phyloP scores from a whole-genome alignment of 2,329 filamentous ascomycete genomes.

The Chalara sp. region DNA sequence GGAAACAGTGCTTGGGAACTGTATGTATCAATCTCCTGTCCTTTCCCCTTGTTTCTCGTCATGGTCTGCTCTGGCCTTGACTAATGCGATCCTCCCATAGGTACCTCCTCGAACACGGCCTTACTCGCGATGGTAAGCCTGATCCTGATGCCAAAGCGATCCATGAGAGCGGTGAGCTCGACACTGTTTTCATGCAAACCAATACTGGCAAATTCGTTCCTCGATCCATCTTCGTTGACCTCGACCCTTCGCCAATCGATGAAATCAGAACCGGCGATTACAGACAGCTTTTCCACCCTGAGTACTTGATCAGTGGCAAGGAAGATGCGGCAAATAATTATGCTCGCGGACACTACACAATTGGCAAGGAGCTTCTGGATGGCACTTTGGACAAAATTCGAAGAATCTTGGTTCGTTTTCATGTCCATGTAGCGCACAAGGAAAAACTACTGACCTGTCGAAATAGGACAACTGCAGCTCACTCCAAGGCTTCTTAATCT shows the following conservation, averaged over 20 bases:
- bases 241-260: slow-evolving; percentile 61
- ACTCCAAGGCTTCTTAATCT: slow-evolving; percentile 61
- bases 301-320: slow-evolving; percentile 60
- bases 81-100: slow-evolving; percentile 28
- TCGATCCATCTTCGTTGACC: slow-evolving; percentile 60
- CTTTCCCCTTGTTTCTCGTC: not conserved
- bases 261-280: slow-evolving; percentile 59
- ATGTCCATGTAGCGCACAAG: not conserved
- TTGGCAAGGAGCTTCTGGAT: slow-evolving; percentile 61
- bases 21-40: slow-evolving; percentile 36
- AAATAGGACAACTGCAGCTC: slow-evolving; percentile 55
- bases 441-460: not conserved
- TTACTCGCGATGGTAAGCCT: slow-evolving; percentile 51
- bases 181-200: slow-evolving; percentile 63
- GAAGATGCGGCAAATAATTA: slow-evolving; percentile 67
- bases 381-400: slow-evolving; percentile 58
- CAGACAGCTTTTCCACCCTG: slow-evolving; percentile 58
- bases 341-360: slow-evolving; percentile 62
- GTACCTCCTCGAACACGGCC: slow-evolving; percentile 60
- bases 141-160: slow-evolving; percentile 47
- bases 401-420: slow-evolving; percentile 47
- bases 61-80: not conserved
- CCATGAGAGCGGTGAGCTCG: slow-evolving; percentile 49
- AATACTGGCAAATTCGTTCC: slow-evolving; percentile 60
- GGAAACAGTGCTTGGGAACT: slow-evolving; percentile 65